These are phyloP conservation scores for Fusarium pilosicola DNA, from an alignment of 2,329 filamentous ascomycete species.

Conservation along the genomic window DNA sequence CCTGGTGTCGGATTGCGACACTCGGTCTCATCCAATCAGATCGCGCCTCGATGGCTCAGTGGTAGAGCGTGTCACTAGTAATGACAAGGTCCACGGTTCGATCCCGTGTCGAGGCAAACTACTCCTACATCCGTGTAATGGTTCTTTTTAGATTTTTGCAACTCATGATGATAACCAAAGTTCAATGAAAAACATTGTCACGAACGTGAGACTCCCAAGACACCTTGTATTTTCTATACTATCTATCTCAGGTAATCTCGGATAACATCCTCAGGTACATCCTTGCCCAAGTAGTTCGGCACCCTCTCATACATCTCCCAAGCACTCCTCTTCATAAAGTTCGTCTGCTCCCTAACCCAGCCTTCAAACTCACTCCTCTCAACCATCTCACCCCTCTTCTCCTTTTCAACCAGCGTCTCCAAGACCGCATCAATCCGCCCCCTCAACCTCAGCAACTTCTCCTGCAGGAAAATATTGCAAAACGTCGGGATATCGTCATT, in stretches of 20 bases:
- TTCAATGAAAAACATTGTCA: accelerated
- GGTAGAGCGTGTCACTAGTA: slow-evolving; percentile 6
- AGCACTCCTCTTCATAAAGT: neutral
- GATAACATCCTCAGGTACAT: neutral
- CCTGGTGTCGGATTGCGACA: accelerated
- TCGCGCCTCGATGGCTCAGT: neutral
- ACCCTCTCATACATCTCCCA: slow-evolving; percentile 5
- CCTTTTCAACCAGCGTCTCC: neutral
- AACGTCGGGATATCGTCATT: neutral
- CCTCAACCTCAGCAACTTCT: neutral
- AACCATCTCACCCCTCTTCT: neutral
- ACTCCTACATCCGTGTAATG: too few relatives aligned
- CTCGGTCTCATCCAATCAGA: neutral
- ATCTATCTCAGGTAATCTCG: neutral
- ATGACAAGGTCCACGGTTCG: slow-evolving; percentile 4
- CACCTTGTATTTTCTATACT: neutral
- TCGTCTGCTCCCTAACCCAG: neutral
- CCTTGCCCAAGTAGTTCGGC: neutral
- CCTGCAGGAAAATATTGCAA: neutral
- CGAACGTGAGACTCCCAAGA: neutral
- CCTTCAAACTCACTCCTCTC: neutral
- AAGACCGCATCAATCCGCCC: neutral
- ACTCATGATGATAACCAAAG: accelerated
- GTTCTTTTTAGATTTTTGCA: neutral
- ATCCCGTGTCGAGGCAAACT: neutral